A percentile compares a stretch with the other conserved stretches of the same genome.
These are phyloP conservation scores for Candida silvicultrix DNA, from an alignment of 805 yeast species.

Conservation along the genomic window DNA sequence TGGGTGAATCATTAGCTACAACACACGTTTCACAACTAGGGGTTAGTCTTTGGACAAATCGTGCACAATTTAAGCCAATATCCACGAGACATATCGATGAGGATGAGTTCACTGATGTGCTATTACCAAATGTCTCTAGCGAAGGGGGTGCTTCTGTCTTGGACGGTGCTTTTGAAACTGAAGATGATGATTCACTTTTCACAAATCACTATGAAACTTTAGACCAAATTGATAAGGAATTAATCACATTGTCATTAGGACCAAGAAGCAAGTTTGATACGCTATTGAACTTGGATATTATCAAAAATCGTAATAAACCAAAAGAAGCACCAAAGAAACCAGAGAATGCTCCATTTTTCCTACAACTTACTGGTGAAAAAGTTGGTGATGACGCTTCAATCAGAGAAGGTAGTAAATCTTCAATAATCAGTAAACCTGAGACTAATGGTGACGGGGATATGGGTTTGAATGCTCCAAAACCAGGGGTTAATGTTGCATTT, in stretches of 20 bases:
- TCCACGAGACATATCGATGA: conserved; percentile 74
- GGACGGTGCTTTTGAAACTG: conserved; percentile 68
- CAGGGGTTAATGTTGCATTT: conserved; percentile 37
- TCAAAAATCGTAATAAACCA: conserved; percentile 84
- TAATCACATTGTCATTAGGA: conserved; percentile 70
- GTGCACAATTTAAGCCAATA: conserved; percentile 73
- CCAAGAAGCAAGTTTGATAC: conserved; percentile 79
- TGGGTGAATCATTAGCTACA: conserved; percentile 88
- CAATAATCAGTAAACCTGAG: conserved; percentile 8
- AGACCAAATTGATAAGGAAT: conserved; percentile 53
- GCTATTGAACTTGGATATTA: conserved; percentile 72
- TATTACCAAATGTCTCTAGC: conserved; percentile 74
- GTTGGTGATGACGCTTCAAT: conserved; percentile 62
- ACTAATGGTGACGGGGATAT: conserved; percentile 3
- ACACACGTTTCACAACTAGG: conserved; percentile 90
- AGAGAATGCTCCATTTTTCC: conserved; percentile 75
- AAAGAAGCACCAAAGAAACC: conserved; percentile 83
- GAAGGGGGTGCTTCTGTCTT: conserved; percentile 65
- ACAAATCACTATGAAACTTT: conserved; percentile 40
- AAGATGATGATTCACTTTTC: conserved; percentile 23
- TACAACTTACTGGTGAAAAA: conserved; percentile 56
- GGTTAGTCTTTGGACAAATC: conserved; percentile 86
- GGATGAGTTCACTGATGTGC: conserved; percentile 55
- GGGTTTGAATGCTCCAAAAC: conserved; percentile 10
- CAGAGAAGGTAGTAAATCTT: conserved; percentile 27